Evolutionary conservation across 345 rosid genomes (phyloP).

Genomic region (Schrenkiella parvula): DNA sequence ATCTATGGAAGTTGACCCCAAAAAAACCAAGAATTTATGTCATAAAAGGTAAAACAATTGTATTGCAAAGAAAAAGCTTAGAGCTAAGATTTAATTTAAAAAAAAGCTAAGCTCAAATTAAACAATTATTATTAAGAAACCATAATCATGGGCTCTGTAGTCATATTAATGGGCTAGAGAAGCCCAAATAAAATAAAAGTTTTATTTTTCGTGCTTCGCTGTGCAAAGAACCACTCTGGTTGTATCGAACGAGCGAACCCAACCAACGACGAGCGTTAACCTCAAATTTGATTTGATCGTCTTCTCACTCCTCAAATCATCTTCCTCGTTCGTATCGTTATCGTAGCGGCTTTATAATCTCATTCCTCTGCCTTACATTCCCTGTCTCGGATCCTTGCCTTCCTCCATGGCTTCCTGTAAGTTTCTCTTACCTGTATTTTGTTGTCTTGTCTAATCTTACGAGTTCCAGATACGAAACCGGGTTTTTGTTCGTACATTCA

Average conservation of each 20-base stretch:
- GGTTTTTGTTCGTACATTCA: background rate
- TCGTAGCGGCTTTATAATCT: background rate
- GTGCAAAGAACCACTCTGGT: slow-evolving; percentile 30
- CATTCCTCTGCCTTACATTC: background rate
- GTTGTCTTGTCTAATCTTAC: background rate
- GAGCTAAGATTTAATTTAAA: no score
- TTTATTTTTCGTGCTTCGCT: slow-evolving; percentile 15
- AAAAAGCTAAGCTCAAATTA: no score
- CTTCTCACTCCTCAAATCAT: slow-evolving; percentile 13
- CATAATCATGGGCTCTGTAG: background rate
- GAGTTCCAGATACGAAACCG: background rate
- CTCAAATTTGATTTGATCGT: slow-evolving; percentile 22
- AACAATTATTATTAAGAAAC: background rate
- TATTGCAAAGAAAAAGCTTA: no score
- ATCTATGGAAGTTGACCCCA: no score
- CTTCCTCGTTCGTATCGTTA: slow-evolving; percentile 22
- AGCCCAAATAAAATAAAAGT: background rate
- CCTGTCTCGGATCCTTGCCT: slow-evolving; percentile 10
- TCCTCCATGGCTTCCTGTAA: slow-evolving; percentile 41
- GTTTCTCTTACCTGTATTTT: slow-evolving; percentile 16
- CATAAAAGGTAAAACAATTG: no score
- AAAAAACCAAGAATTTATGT: no score
- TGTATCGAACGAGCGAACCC: slow-evolving; percentile 35
- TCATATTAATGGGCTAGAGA: background rate
- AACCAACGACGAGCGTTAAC: slow-evolving; percentile 23